Evolutionary conservation across 352 stramenopile genomes (phyloP).

Genomic region (Halophytophthora polymorphica): DNA sequence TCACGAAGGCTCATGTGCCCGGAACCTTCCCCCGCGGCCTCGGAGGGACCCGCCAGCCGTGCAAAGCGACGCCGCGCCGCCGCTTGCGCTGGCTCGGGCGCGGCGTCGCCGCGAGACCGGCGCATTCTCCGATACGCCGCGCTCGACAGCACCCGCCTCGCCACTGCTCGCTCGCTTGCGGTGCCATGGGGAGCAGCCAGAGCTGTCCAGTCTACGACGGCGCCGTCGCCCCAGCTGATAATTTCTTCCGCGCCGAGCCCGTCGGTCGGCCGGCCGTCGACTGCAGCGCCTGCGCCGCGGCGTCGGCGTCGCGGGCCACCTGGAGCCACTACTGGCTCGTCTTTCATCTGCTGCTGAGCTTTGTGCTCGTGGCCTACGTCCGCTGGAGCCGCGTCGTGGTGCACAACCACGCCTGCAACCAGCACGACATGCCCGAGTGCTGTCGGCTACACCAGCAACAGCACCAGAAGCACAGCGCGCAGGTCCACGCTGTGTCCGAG

Average conservation of each 20-base stretch:
- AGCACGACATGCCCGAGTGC: constrained; percentile 10
- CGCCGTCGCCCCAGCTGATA: constrained; percentile 7
- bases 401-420: constrained; percentile 25
- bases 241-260: constrained; percentile 24
- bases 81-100: too few relatives aligned
- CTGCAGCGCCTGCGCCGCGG: constrained; percentile 12
- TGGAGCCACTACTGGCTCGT: constrained; percentile 31
- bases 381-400: constrained; percentile 33
- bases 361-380: constrained; percentile 37
- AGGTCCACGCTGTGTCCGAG: constrained; percentile 5
- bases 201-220: constrained; percentile 21
- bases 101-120: too few relatives aligned
- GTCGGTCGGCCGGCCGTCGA: constrained; percentile 10
- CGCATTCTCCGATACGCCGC: too few relatives aligned
- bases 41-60: too few relatives aligned
- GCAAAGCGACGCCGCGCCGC: too few relatives aligned
- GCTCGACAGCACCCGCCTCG: neutral
- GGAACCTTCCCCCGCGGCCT: too few relatives aligned
- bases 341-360: constrained; percentile 38
- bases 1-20: too few relatives aligned
- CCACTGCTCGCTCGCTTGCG: neutral
- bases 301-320: constrained; percentile 4
- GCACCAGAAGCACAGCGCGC: too few relatives aligned
- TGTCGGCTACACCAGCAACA: constrained; percentile 18
- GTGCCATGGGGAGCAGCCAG: constrained; percentile 14